Evolutionary conservation across 2,329 filamentous ascomycete species (phyloP), one percentile per base, ranked within the genome.

Genomic region (Trichophyton mentagrophytes): DNA sequence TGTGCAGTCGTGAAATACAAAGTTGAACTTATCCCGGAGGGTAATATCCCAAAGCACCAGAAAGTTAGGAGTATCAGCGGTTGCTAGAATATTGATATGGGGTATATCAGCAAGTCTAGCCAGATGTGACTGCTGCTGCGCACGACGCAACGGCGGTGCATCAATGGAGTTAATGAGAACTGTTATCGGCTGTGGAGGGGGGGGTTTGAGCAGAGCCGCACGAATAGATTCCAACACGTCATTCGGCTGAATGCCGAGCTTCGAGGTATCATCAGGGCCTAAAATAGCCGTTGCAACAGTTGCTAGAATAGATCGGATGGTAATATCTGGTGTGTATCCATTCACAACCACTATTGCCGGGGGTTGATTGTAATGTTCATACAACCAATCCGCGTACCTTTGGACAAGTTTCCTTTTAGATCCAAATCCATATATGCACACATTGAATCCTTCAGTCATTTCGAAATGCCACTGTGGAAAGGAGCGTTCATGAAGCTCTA

Each of bases 381-480:
- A 83, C 13, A 88, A 69, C 71, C 89, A 83, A 61, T 83, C 81
- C 0, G 89, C 90, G 70, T 96, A 95, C 49, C 82, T 79, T 62
- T 86, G 83, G 8, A 92, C 78, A 0, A 97, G 81, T 2, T 78
- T 76, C 38, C 88, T 81, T 73, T 99, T 99, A 1, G 90, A 95
- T 0, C 93, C 93, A 71, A 90, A 95, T 33, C 93, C 93, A 71
- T 95, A 96, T 0, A 96, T 76, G 70, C 93, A 96, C 58, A 97
- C 78, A 68, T 89, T 90, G 77, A 96, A 97, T 22, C 85, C 85
- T 71, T 96, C 85, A 3, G 85, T 80, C 15, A 97, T 81, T 76
- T 99, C 93, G 71, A 97, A 96, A 0, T 82, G 77, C 93, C 93
- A 99, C 71, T 97, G 93, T 1, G 86, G 82, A 71, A 96, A 97